A percentile compares a stretch with the other conserved stretches of the same genome.
Evolutionary conservation across 192 early-diverging fungal species (phyloP).

Genomic region (Umbelopsis sp.): DNA sequence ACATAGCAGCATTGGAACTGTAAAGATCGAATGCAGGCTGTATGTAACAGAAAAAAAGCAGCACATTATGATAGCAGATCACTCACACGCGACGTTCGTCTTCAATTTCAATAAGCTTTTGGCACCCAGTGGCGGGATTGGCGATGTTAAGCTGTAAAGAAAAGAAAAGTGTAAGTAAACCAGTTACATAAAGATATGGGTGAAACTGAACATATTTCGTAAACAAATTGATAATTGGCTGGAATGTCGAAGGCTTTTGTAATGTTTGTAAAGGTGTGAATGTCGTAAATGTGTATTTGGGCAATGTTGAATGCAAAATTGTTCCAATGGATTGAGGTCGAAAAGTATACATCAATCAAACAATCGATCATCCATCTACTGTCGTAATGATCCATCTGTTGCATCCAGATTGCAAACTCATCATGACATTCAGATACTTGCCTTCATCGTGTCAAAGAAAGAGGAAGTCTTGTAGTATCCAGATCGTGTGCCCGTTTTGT

Average conservation of each 20-base stretch:
- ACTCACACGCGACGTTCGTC: slow-evolving; percentile 93
- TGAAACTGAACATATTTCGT: no score
- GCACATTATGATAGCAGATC: background rate
- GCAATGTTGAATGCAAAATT: background rate
- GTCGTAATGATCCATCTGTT: background rate
- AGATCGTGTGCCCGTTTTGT: background rate
- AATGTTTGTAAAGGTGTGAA: background rate
- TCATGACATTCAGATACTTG: slow-evolving; percentile 1
- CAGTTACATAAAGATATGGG: background rate
- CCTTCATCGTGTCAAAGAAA: slow-evolving; percentile 19
- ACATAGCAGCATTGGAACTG: background rate
- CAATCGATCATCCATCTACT: slow-evolving; percentile 6
- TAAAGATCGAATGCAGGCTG: no score
- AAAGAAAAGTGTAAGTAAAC: background rate
- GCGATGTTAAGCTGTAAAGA: slow-evolving; percentile 92
- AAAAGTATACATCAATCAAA: background rate
- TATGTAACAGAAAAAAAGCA: no score
- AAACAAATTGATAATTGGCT: no score
- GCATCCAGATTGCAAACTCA: background rate
- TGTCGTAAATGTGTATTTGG: background rate
- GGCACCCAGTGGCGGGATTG: slow-evolving; percentile 97
- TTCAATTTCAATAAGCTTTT: slow-evolving; percentile 97
- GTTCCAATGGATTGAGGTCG: background rate
- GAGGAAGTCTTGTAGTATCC: slow-evolving; percentile 3
- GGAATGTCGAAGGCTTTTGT: background rate